These are phyloP conservation scores for Aspergillus udagawae DNA, from an alignment of 2,329 filamentous ascomycete genomes.

Conservation along the genomic window DNA sequence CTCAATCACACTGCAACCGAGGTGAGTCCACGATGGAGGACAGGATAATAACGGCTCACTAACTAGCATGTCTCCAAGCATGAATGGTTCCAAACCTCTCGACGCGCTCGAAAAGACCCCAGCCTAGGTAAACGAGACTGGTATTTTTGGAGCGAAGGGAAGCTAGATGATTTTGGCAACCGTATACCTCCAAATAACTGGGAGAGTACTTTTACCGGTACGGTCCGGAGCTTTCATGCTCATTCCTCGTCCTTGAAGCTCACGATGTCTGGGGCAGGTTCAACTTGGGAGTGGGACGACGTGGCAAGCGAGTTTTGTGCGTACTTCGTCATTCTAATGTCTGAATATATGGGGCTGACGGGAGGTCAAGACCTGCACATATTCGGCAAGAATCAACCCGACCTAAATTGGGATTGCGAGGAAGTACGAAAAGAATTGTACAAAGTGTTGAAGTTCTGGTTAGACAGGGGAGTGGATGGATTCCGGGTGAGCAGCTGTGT, in stretches of 20 bases:
- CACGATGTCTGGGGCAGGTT: conserved; percentile 6
- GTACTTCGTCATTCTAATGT: neutral
- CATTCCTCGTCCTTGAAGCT: neutral
- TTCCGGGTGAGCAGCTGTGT: conserved; percentile 51
- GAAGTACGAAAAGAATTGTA: conserved; percentile 63
- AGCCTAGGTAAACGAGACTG: conserved; percentile 59
- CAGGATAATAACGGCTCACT: conserved; percentile 48
- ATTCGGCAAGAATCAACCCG: conserved; percentile 44
- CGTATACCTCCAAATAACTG: conserved; percentile 69
- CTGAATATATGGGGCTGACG: neutral
- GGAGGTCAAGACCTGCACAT: conserved; percentile 9
- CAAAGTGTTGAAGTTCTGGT: conserved; percentile 68
- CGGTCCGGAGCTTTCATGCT: neutral
- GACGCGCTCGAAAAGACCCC: conserved; percentile 52
- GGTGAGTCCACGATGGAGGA: conserved; percentile 16
- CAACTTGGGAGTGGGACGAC: conserved; percentile 56
- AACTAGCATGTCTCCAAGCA: conserved; percentile 46
- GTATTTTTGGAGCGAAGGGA: conserved; percentile 54
- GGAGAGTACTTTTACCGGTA: conserved; percentile 45
- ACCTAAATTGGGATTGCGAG: conserved; percentile 72
- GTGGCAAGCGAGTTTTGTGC: conserved; percentile 60
- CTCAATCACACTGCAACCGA: conserved; percentile 41
- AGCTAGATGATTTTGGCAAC: conserved; percentile 51
- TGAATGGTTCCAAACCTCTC: conserved; percentile 63
- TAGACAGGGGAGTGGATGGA: conserved; percentile 65